A percentile compares a stretch with the other conserved stretches of the same genome.
Evolutionary conservation across 2,329 filamentous ascomycete species (phyloP).

Genomic region (Colletotrichum lindemuthianum): DNA sequence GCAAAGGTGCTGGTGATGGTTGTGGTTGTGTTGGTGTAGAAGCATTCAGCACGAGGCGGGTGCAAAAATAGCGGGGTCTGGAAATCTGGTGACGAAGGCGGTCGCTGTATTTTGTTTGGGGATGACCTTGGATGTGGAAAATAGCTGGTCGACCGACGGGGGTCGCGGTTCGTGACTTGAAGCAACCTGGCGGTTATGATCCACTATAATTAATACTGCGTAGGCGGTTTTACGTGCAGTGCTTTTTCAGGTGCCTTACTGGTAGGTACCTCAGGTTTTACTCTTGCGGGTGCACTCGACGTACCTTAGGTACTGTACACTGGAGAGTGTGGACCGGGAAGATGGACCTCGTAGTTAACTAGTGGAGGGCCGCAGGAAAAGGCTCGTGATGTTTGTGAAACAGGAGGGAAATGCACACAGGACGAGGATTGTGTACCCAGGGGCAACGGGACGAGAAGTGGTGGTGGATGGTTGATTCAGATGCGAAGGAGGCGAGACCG

Average conservation of each 20-base stretch:
- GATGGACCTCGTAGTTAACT: neutral
- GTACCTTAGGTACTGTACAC: too few relatives aligned
- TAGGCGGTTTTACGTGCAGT: too few relatives aligned
- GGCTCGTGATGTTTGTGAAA: conserved; percentile 35
- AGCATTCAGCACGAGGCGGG: neutral
- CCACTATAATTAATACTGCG: too few relatives aligned
- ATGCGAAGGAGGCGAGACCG: neutral
- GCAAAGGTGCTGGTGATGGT: neutral
- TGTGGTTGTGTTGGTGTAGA: neutral
- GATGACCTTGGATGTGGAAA: conserved; percentile 3
- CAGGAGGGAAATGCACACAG: conserved; percentile 6
- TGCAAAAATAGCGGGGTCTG: conserved; percentile 32
- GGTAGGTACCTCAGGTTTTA: too few relatives aligned
- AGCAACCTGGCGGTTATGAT: neutral
- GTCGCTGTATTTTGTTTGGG: conserved; percentile 12
- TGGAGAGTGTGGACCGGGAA: conserved; percentile 1
- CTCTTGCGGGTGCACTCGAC: too few relatives aligned
- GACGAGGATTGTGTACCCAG: neutral
- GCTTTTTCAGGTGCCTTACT: too few relatives aligned
- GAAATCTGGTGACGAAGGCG: conserved; percentile 33
- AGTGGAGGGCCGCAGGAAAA: neutral
- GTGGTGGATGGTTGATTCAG: neutral
- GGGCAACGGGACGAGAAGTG: neutral
- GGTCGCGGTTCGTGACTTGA: conserved; percentile 35
- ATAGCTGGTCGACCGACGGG: neutral